Evolutionary conservation across 1,284 basidiomycete species (phyloP).

Genomic region (Ustilago nuda): DNA sequence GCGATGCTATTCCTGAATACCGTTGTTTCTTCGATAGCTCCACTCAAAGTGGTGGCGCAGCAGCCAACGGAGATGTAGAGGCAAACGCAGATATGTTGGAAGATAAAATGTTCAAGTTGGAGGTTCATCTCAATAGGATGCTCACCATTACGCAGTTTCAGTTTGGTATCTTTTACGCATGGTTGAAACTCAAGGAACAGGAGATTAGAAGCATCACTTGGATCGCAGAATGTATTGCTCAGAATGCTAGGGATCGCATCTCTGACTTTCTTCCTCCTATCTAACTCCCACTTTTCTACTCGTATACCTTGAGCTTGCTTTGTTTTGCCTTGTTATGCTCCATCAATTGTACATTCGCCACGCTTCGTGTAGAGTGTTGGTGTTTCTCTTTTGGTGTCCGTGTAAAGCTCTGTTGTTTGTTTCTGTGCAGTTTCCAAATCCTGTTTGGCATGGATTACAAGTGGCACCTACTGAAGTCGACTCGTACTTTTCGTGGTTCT

Average conservation of each 20-base stretch:
- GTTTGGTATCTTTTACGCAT: constrained; percentile 67
- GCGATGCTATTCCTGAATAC: constrained; percentile 91
- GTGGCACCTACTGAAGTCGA: too few species aligned
- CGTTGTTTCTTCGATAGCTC: constrained; percentile 81
- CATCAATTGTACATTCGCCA: too few species aligned
- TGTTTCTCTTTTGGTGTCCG: too few species aligned
- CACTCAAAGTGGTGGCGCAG: constrained; percentile 16
- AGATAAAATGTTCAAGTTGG: constrained; percentile 93
- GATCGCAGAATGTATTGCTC: constrained; percentile 81
- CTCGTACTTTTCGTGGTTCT: too few species aligned
- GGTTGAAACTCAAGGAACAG: constrained; percentile 87
- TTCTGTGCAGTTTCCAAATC: too few species aligned
- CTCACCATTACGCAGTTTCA: constrained; percentile 68
- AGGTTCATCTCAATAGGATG: constrained; percentile 76
- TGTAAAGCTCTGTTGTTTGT: too few species aligned
- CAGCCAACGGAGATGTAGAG: constrained; percentile 66
- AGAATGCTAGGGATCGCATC: constrained; percentile 59
- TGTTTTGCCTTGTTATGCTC: background rate
- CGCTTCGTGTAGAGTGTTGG: too few species aligned
- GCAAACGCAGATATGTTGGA: constrained; percentile 77
- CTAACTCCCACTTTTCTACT: background rate
- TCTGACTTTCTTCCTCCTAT: constrained; percentile 48
- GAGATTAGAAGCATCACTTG: constrained; percentile 96
- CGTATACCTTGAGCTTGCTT: background rate
- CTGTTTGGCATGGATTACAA: too few species aligned